Evolutionary conservation across 2,329 filamentous ascomycete genomes (phyloP), one percentile per base, ranked within the genome.

Genomic region (Chaetomiaceae sp.): DNA sequence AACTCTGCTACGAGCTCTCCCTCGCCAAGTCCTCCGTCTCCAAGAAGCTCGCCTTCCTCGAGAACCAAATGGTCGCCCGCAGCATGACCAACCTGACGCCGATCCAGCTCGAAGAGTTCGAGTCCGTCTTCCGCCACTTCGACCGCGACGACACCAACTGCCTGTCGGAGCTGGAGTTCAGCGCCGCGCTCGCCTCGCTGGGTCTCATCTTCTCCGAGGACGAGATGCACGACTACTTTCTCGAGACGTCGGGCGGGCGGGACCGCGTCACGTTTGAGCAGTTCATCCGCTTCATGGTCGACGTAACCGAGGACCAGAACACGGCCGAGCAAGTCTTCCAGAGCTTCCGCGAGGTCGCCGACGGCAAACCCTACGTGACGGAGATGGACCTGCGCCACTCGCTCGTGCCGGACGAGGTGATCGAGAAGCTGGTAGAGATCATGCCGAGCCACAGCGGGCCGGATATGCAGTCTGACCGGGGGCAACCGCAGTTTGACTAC

Each of bases 251-350:
- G 58, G 83, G 81, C 33, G 90, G 84, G 32, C 81, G 76, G 60
- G 87, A 85, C 69, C 82, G 87, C 60, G 94, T 99, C 47, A 94
- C 89, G 4, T 99, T 99, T 67, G 94, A 99, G 74, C 92, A 97
- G 71, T 99, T 99, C 67, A 99, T 99, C 68, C 85, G 89, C 34
- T 99, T 99, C 78, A 99, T 99, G 94, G 94, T 99, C 43, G 90
- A 95, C 62, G 94, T 96, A 45, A 99, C 94, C 11, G 94, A 99
- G 72, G 94, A 99, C 67, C 94, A 99, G 73, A 96, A 99, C 69
- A 96, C 91, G 4, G 94, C 94, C 11, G 94, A 97, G 71, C 94
- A 99, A 70, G 94, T 99, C 5, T 97, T 94, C 75, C 92, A 99
- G 73, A 95, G 88, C 59, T 99, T 99, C 81, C 84, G 86, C 53